Evolutionary conservation across 108 stramenopile genomes (phyloP).

Genomic region (Cyclostephanos invisitatus): DNA sequence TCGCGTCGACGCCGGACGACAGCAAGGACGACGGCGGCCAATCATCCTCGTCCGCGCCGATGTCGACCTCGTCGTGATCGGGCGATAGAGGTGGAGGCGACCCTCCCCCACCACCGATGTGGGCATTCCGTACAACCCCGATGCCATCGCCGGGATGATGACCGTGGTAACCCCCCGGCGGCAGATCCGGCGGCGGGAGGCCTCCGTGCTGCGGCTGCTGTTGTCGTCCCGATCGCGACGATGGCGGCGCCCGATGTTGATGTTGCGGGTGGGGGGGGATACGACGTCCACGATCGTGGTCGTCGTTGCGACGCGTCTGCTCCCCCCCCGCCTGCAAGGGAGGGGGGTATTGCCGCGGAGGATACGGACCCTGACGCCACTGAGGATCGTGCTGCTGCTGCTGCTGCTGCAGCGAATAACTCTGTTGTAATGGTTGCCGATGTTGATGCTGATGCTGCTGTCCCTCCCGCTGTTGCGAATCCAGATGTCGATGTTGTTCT

Average conservation of each 20-base stretch:
- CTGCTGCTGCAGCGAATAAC: not conserved
- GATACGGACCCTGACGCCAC: not conserved
- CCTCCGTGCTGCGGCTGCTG: not conserved
- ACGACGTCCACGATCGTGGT: not conserved
- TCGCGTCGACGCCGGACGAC: slow-evolving; percentile 12
- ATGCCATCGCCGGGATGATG: slow-evolving; percentile 10
- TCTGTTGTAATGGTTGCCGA: slow-evolving; percentile 12
- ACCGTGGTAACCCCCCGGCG: slow-evolving; percentile 11
- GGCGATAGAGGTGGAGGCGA: not conserved
- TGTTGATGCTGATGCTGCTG: slow-evolving; percentile 3
- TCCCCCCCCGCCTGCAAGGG: not conserved
- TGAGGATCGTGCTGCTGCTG: slow-evolving; percentile 13
- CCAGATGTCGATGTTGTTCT: slow-evolving; percentile 11
- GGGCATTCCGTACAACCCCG: not conserved
- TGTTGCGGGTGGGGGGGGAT: not conserved
- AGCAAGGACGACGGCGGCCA: not conserved
- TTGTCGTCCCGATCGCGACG: not conserved
- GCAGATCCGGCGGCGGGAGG: slow-evolving; percentile 3
- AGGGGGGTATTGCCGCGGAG: not conserved
- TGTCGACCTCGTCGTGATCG: not conserved
- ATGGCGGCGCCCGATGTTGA: not conserved
- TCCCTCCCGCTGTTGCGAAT: not conserved
- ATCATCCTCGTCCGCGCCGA: not conserved
- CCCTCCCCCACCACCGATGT: too few relatives aligned
- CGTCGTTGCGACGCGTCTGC: slow-evolving; percentile 3